Conservation (phyloP, 2,329 filamentous ascomycete genomes). For the Beauveria rudraprayagi region DNA sequence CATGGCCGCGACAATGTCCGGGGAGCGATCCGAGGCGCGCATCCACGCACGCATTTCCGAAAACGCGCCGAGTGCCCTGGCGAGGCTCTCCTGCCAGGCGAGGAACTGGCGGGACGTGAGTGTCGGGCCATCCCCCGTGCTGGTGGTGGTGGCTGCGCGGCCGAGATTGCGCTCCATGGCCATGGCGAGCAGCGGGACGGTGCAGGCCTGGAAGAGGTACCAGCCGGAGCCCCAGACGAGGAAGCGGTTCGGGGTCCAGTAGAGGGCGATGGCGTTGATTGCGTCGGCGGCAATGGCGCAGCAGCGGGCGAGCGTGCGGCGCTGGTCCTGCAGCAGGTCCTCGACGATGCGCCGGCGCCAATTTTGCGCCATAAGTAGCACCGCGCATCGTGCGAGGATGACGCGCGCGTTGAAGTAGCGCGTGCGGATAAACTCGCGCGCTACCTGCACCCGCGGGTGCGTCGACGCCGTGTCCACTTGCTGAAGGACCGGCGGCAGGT, state of each 20-base stretch:
- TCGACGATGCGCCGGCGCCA: slow-evolving; percentile 12
- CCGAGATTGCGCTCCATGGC: slow-evolving; percentile 19
- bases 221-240: slow-evolving; percentile 25
- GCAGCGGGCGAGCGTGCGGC: slow-evolving; percentile 18
- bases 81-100: slow-evolving; percentile 18
- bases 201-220: slow-evolving; percentile 27
- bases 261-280: slow-evolving; percentile 23
- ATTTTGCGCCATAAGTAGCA: slow-evolving; percentile 19
- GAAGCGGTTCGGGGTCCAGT: slow-evolving; percentile 25
- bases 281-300: slow-evolving; percentile 21
- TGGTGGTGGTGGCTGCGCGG: not conserved
- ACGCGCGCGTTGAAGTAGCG: slow-evolving; percentile 24
- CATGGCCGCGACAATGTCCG: slow-evolving; percentile 20
- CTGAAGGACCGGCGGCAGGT: slow-evolving; percentile 17
- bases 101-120: slow-evolving; percentile 5
- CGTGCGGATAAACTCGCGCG: slow-evolving; percentile 22
- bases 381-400: slow-evolving; percentile 17
- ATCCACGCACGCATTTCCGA: slow-evolving; percentile 23
- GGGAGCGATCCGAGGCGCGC: slow-evolving; percentile 19
- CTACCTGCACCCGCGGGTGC: slow-evolving; percentile 19
- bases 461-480: slow-evolving; percentile 15
- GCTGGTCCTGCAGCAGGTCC: slow-evolving; percentile 16
- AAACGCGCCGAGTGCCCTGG: slow-evolving; percentile 20
- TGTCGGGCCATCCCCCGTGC: not conserved
- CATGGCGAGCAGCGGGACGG: slow-evolving; percentile 22